These are phyloP conservation scores for Arabidopsis suecica DNA, from an alignment of 345 rosid genomes.

Conservation along the genomic window DNA sequence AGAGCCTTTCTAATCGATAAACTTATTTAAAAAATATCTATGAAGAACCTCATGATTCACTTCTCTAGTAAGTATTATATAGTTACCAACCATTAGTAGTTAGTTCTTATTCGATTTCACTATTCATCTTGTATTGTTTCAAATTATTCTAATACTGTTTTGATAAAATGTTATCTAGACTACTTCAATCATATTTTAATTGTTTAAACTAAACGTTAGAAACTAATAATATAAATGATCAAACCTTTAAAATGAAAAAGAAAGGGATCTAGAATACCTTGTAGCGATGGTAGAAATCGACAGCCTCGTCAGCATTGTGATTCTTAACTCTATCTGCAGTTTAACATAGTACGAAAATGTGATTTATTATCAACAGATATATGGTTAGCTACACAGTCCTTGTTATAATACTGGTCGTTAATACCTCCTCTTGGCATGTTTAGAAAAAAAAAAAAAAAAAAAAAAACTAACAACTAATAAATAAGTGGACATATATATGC, in stretches of 20 bases:
- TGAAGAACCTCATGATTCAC: background rate
- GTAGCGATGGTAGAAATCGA: conserved; percentile 50
- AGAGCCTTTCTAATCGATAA: background rate
- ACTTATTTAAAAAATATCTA: background rate
- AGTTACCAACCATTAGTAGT: background rate
- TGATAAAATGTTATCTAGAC: background rate
- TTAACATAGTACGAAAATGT: background rate
- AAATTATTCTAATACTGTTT: no score
- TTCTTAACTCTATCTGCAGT: conserved; percentile 40
- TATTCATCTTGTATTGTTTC: background rate
- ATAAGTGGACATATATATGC: background rate
- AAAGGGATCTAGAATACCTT: conserved; percentile 29
- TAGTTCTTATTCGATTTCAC: background rate
- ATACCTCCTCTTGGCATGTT: background rate
- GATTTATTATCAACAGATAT: background rate
- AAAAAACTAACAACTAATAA: background rate
- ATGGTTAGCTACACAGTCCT: background rate
- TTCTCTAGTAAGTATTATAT: background rate
- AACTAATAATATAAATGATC: background rate
- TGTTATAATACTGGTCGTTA: background rate
- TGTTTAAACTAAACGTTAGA: background rate
- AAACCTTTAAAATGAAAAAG: no score
- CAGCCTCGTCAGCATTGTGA: conserved; percentile 41
- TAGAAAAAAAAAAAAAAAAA: no score
- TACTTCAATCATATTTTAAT: background rate